Percentiles rank a stretch among this genome's conserved stretches.
phyloP scores from a whole-genome alignment of 2,329 filamentous ascomycete species.

The Sporothrix variecibatus region DNA sequence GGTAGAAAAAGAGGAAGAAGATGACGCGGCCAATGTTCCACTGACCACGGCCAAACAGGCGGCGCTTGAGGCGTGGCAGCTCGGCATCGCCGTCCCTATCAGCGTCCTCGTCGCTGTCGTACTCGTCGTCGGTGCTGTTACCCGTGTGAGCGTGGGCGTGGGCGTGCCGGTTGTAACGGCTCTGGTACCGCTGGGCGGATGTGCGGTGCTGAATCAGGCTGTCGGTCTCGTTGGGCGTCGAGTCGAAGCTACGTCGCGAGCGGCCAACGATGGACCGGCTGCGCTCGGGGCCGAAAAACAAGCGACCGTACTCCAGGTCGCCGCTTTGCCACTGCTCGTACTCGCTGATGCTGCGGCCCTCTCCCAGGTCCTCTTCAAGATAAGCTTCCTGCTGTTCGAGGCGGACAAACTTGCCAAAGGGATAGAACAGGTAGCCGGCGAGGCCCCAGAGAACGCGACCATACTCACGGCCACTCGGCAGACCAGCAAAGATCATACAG shows the following conservation, averaged over 20 bases:
- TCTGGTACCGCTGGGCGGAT: background rate
- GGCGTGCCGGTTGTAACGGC: background rate
- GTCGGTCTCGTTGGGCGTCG: conserved; percentile 79
- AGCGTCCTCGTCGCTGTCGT: conserved; percentile 20
- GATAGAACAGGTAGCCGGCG: conserved; percentile 86
- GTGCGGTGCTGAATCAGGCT: conserved; percentile 73
- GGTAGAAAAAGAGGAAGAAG: conserved; percentile 96
- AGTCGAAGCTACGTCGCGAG: conserved; percentile 85
- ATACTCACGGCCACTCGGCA: conserved; percentile 80
- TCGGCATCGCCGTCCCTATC: conserved; percentile 34
- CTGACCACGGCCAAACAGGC: conserved; percentile 90
- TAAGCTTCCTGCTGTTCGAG: conserved; percentile 94
- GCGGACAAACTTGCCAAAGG: conserved; percentile 94
- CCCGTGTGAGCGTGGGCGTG: background rate
- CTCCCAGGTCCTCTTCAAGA: conserved; percentile 88
- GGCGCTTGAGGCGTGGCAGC: conserved; percentile 64
- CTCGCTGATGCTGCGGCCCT: conserved; percentile 95
- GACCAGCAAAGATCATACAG: conserved; percentile 78
- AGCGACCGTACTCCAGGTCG: conserved; percentile 88
- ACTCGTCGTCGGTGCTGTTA: conserved; percentile 7
- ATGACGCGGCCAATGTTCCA: conserved; percentile 94
- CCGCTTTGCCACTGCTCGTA: conserved; percentile 99
- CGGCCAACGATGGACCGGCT: conserved; percentile 81
- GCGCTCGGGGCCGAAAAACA: conserved; percentile 88
- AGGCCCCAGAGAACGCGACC: conserved; percentile 82